Base-by-base conservation (phyloP, 2,329 filamentous ascomycete genomes). In the Aspergillus candidus region DNA sequence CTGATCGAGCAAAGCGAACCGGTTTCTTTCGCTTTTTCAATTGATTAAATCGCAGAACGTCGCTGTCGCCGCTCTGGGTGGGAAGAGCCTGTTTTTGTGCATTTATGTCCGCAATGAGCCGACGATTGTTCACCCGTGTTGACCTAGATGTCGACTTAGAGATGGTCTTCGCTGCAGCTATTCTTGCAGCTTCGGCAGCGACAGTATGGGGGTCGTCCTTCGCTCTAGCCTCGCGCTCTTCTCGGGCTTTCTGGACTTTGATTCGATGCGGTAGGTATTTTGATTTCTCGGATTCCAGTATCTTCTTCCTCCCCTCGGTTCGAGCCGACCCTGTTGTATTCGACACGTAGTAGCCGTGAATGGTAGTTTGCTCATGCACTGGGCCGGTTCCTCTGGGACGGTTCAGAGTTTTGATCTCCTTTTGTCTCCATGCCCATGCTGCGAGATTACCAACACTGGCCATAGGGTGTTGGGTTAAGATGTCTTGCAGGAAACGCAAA, bases 21-120 rank as follows among this genome's bases (percentile, higher is more conserved):
- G 91, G 90, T 75, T 98, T 98, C 81, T 97, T 98, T 49, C 93
- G 86, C 72, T 97, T 98, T 78, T 97, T 96, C 46, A 98, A 82
- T 72, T 97, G 93, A 68, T 98, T 98, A 78, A 98, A 98, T 46
- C 91, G 86, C 59, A 98, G 80, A 27, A 93, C 88, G 58, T 96
- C 91, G 43, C 89, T 88, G 54, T 95, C 90, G 12, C 76, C 76
- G 41, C 84, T 85, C 14, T 88, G 77, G 11, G 83, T 85, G 14
- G 74, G 72, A 44, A 81, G 68, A 12, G 73, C 75, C 70, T 88
- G 88, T 73, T 95, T 94, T 66, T 96, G 90, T 36, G 93, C 88
- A 63, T 94, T 94, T 56, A 98, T 84, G 60, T 97, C 93, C 43
- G 93, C 93, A 52, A 94, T 86, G 50, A 94, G 84, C 38, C 93